These are phyloP conservation scores for Arthrobotrys megalospora DNA, from an alignment of 2,329 filamentous ascomycete genomes.

Conservation along the genomic window DNA sequence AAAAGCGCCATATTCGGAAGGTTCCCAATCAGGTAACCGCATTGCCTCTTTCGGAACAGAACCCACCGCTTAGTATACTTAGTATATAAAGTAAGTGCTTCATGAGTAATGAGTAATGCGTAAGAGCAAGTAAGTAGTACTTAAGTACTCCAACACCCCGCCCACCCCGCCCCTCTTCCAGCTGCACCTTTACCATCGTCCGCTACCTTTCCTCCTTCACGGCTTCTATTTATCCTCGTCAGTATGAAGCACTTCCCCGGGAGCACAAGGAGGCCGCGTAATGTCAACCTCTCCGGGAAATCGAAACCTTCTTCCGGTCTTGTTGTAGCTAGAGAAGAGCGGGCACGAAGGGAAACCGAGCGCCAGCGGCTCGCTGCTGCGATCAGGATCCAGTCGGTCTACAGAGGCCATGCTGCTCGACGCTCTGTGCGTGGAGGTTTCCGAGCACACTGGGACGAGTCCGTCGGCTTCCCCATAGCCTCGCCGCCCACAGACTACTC, in stretches of 20 bases:
- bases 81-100: no score
- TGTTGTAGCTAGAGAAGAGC: conserved; percentile 32
- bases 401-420: conserved; percentile 42
- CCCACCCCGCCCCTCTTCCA: no score
- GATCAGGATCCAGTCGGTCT: conserved; percentile 43
- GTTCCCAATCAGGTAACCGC: conserved; percentile 5
- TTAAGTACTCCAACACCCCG: no score
- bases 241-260: conserved; percentile 77
- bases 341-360: conserved; percentile 51
- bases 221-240: background rate
- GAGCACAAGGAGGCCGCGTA: conserved; percentile 84
- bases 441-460: conserved; percentile 37
- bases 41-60: background rate
- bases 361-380: conserved; percentile 40
- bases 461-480: conserved; percentile 29
- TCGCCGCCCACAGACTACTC: background rate
- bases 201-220: no score
- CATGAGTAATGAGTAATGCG: no score
- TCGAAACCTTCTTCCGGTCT: conserved; percentile 27
- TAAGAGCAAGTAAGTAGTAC: no score
- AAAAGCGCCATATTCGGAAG: background rate
- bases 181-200: no score
- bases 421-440: background rate
- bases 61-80: no score
- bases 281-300: conserved; percentile 89